phyloP scores from a whole-genome alignment of 805 yeast species.

The Metschnikowia kunwiensis region DNA sequence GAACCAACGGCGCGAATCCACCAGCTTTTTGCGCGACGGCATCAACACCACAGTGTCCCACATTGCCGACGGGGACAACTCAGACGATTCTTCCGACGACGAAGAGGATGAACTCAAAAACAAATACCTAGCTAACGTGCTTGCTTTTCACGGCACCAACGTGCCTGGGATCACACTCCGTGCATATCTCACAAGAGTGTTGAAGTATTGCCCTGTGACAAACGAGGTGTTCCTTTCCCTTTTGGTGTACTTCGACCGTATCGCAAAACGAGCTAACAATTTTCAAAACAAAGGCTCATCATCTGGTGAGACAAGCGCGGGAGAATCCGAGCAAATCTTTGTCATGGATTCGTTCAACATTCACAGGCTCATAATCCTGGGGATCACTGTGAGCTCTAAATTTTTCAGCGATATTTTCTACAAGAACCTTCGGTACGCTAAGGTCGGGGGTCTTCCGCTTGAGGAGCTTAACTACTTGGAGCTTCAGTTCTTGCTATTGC shows the following conservation, averaged over 20 bases:
- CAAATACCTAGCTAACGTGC: slow-evolving; percentile 61
- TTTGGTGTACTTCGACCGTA: slow-evolving; percentile 90
- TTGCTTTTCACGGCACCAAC: slow-evolving; percentile 94
- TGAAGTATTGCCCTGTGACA: slow-evolving; percentile 97
- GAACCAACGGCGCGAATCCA: slow-evolving; percentile 6
- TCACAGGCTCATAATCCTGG: slow-evolving; percentile 89
- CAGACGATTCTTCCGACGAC: slow-evolving; percentile 22
- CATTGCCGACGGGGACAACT: slow-evolving; percentile 24
- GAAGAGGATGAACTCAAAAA: slow-evolving; percentile 45
- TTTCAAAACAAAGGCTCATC: slow-evolving; percentile 26
- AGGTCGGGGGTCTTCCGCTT: slow-evolving; percentile 91
- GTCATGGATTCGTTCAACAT: slow-evolving; percentile 96
- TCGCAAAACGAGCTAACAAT: slow-evolving; percentile 77
- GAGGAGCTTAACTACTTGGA: slow-evolving; percentile 93
- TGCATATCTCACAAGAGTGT: slow-evolving; percentile 83
- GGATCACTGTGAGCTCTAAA: slow-evolving; percentile 92
- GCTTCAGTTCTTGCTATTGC: slow-evolving; percentile 75
- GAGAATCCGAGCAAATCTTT: slow-evolving; percentile 56
- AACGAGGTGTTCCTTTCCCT: slow-evolving; percentile 91
- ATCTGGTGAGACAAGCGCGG: slow-evolving; percentile 22
- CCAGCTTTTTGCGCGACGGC: slow-evolving; percentile 14
- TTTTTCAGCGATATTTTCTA: slow-evolving; percentile 93
- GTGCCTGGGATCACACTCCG: slow-evolving; percentile 93
- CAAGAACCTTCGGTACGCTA: slow-evolving; percentile 90
- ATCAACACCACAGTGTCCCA: slow-evolving; percentile 19